Conservation (phyloP, 2,329 filamentous ascomycete genomes). For the Fusarium staphyleae region DNA sequence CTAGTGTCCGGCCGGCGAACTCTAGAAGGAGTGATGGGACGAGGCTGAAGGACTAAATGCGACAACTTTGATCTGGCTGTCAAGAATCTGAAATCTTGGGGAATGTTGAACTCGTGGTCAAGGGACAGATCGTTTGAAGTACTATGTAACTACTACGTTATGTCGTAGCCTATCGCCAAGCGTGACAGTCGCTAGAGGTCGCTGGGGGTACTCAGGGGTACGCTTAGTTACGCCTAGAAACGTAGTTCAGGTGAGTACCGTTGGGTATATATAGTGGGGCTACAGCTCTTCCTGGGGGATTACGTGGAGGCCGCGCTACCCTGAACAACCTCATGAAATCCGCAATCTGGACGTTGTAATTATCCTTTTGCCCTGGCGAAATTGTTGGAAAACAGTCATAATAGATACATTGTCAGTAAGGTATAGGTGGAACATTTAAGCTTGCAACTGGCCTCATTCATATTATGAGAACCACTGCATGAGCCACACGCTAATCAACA, state of each 20-base stretch:
- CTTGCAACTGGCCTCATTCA: neutral
- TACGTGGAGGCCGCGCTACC: conserved; percentile 30
- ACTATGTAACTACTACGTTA: conserved; percentile 40
- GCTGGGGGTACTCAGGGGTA: conserved; percentile 4
- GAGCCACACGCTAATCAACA: neutral
- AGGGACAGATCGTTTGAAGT: conserved; percentile 38
- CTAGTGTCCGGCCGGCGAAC: conserved; percentile 35
- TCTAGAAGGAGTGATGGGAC: neutral
- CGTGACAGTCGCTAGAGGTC: conserved; percentile 14
- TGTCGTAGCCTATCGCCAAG: conserved; percentile 34
- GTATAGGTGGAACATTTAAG: neutral
- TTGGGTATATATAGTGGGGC: conserved; percentile 11
- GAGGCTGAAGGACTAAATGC: neutral
- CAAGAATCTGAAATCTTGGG: conserved; percentile 12
- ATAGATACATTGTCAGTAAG: neutral
- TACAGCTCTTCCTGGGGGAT: conserved; percentile 22
- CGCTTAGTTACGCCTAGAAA: neutral
- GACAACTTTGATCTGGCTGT: neutral
- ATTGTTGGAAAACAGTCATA: neutral
- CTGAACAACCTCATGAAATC: conserved; percentile 8
- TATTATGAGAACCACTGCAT: conserved; percentile 13
- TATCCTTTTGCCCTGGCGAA: too few relatives aligned
- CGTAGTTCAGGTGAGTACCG: neutral
- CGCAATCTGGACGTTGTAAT: neutral
- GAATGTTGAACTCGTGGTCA: conserved; percentile 20